These are phyloP conservation scores for Amaranthus cruentus DNA, from an alignment of 148 eudicot genomes.

Conservation along the genomic window DNA sequence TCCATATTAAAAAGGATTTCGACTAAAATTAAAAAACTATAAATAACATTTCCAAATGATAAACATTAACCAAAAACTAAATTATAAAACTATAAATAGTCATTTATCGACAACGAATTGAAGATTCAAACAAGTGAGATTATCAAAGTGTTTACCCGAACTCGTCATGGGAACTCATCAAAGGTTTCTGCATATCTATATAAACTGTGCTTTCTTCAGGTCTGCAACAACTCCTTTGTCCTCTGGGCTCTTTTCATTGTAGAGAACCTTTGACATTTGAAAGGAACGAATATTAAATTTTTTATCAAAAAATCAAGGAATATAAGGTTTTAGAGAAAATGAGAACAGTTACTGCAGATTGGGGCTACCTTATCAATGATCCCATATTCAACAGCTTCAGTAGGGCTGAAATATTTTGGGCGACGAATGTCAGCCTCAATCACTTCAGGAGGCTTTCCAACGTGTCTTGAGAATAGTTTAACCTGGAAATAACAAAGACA, in stretches of 20 bases:
- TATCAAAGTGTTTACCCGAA: constrained; percentile 27
- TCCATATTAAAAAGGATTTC: not conserved
- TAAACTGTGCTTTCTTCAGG: constrained; percentile 60
- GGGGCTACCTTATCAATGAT: constrained; percentile 81
- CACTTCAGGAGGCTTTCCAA: constrained; percentile 66
- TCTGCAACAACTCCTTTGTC: constrained; percentile 73
- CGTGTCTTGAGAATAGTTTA: constrained; percentile 55
- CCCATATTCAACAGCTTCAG: constrained; percentile 97
- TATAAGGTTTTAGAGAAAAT: not conserved
- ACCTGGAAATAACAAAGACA: constrained; percentile 36
- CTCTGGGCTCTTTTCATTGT: constrained; percentile 59
- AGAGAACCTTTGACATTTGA: constrained; percentile 49
- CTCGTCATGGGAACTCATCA: constrained; percentile 5
- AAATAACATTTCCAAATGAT: not conserved
- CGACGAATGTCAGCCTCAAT: constrained; percentile 88
- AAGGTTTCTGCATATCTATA: constrained; percentile 22
- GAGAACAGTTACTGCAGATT: not conserved
- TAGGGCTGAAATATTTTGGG: constrained; percentile 92
- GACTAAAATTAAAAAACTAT: not conserved
- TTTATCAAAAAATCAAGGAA: not conserved
- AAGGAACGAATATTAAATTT: not conserved
- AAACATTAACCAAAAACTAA: not conserved
- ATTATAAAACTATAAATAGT: no score
- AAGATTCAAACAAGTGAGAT: not conserved
- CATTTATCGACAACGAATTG: not conserved